Evolutionary conservation across 164 flowering plant genomes (phyloP), one percentile per base, ranked within the genome.

Genomic region (Annona cherimola): DNA sequence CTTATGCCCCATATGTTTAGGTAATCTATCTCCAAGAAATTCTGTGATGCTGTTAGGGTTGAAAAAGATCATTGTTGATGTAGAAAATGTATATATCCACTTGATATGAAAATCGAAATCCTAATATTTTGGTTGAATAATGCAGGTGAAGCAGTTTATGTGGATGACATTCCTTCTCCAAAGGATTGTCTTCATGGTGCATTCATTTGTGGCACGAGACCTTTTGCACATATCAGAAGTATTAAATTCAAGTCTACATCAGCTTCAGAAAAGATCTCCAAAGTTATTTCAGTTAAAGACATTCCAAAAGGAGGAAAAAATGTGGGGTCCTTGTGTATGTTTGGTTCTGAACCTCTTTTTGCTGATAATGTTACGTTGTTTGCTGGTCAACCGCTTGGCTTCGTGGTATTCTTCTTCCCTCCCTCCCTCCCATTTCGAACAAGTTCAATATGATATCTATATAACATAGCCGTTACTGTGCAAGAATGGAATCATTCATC

Each of bases 151-250:
- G 99, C 99, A 65, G 83, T 90, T 4, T 94, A 63, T 80, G 95
- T 94, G 66, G 97, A 94, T 81, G 99, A 94, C 79, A 88, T 94
- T 80, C 93, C 97, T 71, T 85, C 97, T 74, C 96, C 95, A 8
- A 72, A 80, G 67, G 83, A 86, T 73, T 94, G 97, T 79, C 83
- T 94, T 4, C 67, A 92, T 71, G 99, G 97, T 69, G 90, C 99
- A 78, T 87, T 92, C 78, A 83, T 92, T 63, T 90, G 76, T 66
- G 89, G 96, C 84, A 89, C 87, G 19, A 84, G 77, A 81, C 90
- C 97, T 72, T 78, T 87, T 75, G 97, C 96, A 73, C 70, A 85
- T 65, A 81, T 94, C 35, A 94, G 84, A 71, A 75, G 79, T 67
- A 78, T 92, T 61, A 68, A 72, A 18, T 80, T 90, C 65, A 69